Conservation (phyloP, 2,329 filamentous ascomycete species). For the Rosellinia necatrix region DNA sequence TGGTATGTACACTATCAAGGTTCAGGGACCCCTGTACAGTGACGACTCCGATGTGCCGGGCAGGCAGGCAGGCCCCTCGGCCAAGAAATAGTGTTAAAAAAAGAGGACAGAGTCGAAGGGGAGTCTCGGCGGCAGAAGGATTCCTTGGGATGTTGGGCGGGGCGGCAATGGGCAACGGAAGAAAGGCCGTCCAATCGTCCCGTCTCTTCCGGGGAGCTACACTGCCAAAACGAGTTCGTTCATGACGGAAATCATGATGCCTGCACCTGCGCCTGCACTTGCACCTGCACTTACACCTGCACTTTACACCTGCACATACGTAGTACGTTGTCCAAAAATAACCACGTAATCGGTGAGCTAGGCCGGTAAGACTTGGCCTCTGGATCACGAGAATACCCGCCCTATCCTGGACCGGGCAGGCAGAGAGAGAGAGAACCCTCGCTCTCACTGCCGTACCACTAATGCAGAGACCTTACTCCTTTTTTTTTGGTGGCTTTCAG, state of each 20-base stretch:
- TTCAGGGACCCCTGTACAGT: neutral
- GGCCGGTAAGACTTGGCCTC: neutral
- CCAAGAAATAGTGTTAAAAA: no score
- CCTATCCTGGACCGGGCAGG: neutral
- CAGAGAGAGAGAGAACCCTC: neutral
- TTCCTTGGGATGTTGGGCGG: conserved; percentile 4
- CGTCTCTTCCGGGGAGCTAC: neutral
- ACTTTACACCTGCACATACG: no score
- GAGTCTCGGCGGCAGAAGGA: neutral
- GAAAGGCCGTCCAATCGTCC: neutral
- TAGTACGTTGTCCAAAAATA: neutral
- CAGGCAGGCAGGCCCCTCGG: neutral
- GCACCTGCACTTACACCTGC: no score
- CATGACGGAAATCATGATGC: no score
- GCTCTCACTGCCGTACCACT: neutral
- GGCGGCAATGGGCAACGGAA: neutral
- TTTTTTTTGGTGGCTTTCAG: neutral
- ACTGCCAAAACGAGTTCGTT: no score
- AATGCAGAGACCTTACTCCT: conserved; percentile 11
- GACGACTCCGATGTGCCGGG: neutral
- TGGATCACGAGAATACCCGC: neutral
- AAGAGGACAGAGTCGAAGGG: no score
- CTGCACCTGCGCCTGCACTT: no score
- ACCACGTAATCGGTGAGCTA: neutral
- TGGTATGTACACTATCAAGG: no score